A percentile compares a stretch with the other conserved stretches of the same genome.
These are phyloP conservation scores for Euphrasia arctica DNA, from an alignment of 305 asterid genomes.

Conservation along the genomic window DNA sequence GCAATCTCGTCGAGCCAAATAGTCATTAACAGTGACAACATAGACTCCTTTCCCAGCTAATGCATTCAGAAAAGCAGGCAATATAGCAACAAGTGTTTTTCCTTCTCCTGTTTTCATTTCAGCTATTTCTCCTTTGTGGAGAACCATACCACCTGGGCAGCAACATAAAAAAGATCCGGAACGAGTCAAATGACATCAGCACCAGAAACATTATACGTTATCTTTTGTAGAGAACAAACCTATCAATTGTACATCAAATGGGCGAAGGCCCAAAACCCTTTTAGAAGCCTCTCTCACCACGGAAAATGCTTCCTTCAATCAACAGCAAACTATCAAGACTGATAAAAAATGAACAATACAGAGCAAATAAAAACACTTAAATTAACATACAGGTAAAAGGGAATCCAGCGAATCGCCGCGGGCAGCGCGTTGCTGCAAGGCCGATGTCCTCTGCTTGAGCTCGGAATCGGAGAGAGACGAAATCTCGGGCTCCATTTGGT, in stretches of 20 bases:
- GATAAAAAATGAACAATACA: background rate
- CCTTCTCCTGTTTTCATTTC: conserved; percentile 99
- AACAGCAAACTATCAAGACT: conserved; percentile 4
- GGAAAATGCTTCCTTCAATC: conserved; percentile 85
- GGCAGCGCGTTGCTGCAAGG: conserved; percentile 61
- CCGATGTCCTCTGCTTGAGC: conserved; percentile 68
- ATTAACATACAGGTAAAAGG: conserved; percentile 68
- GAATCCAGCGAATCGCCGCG: conserved; percentile 72
- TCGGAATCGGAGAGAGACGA: conserved; percentile 76
- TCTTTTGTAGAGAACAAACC: conserved; percentile 36
- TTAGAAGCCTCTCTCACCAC: conserved; percentile 94
- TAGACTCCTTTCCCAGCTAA: conserved; percentile 93
- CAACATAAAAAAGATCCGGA: conserved; percentile 21
- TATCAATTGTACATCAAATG: conserved; percentile 91
- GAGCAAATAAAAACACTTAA: background rate
- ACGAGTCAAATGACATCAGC: conserved; percentile 1
- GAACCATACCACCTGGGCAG: conserved; percentile 83
- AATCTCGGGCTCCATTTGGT: conserved; percentile 63
- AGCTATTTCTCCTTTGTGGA: conserved; percentile 96
- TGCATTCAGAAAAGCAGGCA: conserved; percentile 93
- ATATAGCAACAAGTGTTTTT: conserved; percentile 90
- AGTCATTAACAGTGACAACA: conserved; percentile 92
- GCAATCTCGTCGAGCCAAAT: conserved; percentile 93
- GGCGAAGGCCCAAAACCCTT: conserved; percentile 97
- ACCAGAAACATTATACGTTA: background rate